Percentiles rank a stretch among this genome's conserved stretches.
Conservation (phyloP, 2,329 filamentous ascomycete genomes). For the Fonsecaea monophora region DNA sequence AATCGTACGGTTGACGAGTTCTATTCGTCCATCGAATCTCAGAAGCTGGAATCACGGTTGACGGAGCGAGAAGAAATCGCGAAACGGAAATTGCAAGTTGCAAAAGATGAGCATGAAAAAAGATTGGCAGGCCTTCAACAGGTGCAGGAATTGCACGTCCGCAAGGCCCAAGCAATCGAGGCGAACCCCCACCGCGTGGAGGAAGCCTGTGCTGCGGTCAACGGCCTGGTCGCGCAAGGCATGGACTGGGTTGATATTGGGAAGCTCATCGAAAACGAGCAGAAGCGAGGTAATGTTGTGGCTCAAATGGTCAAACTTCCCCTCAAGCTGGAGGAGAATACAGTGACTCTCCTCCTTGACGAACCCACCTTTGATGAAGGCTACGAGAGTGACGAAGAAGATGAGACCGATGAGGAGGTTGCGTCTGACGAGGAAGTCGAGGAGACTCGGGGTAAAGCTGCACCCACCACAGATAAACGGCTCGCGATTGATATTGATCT, state of each 20-base stretch:
- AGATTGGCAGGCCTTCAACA: slow-evolving; percentile 83
- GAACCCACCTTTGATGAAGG: slow-evolving; percentile 71
- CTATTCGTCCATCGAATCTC: slow-evolving; percentile 94
- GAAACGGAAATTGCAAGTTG: slow-evolving; percentile 83
- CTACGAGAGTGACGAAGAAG: slow-evolving; percentile 65
- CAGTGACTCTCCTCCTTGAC: slow-evolving; percentile 77
- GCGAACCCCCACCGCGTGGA: slow-evolving; percentile 90
- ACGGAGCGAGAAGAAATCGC: slow-evolving; percentile 82
- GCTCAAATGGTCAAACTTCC: slow-evolving; percentile 86
- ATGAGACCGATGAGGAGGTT: slow-evolving; percentile 58
- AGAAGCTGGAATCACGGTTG: slow-evolving; percentile 83
- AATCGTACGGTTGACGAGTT: slow-evolving; percentile 96
- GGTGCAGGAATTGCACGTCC: slow-evolving; percentile 79
- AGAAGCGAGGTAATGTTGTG: slow-evolving; percentile 79
- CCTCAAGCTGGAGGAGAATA: slow-evolving; percentile 88
- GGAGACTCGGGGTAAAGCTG: slow-evolving; percentile 35
- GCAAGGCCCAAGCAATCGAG: slow-evolving; percentile 88
- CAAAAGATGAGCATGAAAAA: slow-evolving; percentile 80
- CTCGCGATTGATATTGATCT: slow-evolving; percentile 86
- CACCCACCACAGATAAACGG: slow-evolving; percentile 45
- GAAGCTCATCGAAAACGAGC: slow-evolving; percentile 85
- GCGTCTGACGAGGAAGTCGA: slow-evolving; percentile 44
- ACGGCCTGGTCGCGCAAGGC: slow-evolving; percentile 85
- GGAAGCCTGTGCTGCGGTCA: slow-evolving; percentile 90
- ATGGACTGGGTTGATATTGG: slow-evolving; percentile 98